phyloP scores from a whole-genome alignment of 495 filamentous ascomycete species.

The Parmelia sp. region DNA sequence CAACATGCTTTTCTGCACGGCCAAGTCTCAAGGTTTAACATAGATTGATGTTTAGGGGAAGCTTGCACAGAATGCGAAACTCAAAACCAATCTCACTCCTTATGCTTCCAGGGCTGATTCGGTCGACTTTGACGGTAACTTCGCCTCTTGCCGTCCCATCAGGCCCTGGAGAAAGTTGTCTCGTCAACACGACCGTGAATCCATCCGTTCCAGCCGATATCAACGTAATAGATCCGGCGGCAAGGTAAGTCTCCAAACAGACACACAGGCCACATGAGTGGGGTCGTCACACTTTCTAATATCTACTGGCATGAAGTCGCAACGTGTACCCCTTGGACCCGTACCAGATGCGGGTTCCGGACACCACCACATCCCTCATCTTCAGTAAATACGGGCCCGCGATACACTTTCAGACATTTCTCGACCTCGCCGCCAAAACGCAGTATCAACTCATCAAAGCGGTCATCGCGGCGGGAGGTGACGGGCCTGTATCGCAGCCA shows the following conservation, averaged over 20 bases:
- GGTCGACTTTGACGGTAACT: background rate
- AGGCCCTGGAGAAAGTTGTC: background rate
- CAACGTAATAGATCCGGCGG: background rate
- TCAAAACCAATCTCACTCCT: background rate
- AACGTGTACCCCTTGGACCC: background rate
- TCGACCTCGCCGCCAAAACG: background rate
- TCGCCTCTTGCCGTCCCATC: background rate
- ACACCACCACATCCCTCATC: background rate
- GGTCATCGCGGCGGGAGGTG: background rate
- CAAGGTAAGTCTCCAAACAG: background rate
- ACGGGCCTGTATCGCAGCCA: background rate
- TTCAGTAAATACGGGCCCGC: constrained; percentile 5
- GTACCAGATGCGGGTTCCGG: constrained; percentile 4
- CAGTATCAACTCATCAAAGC: background rate
- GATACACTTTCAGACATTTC: background rate
- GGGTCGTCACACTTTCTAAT: background rate
- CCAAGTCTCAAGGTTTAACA: background rate
- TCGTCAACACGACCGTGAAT: background rate
- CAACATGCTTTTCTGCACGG: too few relatives aligned
- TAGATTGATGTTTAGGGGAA: background rate
- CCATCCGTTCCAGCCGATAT: background rate
- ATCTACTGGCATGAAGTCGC: background rate
- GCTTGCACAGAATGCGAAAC: background rate
- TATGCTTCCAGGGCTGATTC: background rate
- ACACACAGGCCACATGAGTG: background rate